Base-by-base conservation (phyloP, 352 stramenopile species). In the Globisporangium alternatum region DNA sequence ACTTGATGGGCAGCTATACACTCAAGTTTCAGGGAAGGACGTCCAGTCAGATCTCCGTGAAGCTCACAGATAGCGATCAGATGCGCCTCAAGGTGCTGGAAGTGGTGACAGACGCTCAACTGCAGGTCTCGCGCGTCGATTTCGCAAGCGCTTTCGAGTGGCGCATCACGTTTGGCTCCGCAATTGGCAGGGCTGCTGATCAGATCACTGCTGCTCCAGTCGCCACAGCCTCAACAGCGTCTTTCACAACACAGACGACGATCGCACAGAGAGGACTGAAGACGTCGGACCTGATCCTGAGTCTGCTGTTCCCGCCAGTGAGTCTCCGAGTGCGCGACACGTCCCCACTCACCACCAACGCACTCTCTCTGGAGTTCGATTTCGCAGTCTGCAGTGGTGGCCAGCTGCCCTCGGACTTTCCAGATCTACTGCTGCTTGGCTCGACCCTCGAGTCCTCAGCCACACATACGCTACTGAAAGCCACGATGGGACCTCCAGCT, bases 41-140 rank as follows among this genome's bases (percentile, higher is more conserved):
- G 17, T 53, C 31, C 21, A 33, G 39, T 21, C 37, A 30, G 21
- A 44, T 68, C 30, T 15, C 47, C 1, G 48, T 64, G 5, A 33
- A 21, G 3, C 63, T 68, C 55, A 30, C 19, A 7, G 49, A 54
- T 30, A 45, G 25, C 21, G 56, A 43, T 13, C 45, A 35, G 19
- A 68, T 68, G 63, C 63, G 37, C 7, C 25, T 49, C 35, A 62
- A 58, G 30, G 55, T 68, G 10, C 39, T 68, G 0, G 62, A 65
- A n/a, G 39, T 72, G 25, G n/a, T 65, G 7, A 9, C 56, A 1
- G 62, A 58, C 21, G 19, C 62, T n/a, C 45, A 37, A 5, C 48
- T 72, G 10, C 48, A 69, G 41, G 56, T 69, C 9, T 66, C 66
- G 17, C 62, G 55, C n/a, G 10, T 45, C 12, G 62, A 65, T 19